Conservation (phyloP, 2,329 filamentous ascomycete species). For the Trichophyton equinum region DNA sequence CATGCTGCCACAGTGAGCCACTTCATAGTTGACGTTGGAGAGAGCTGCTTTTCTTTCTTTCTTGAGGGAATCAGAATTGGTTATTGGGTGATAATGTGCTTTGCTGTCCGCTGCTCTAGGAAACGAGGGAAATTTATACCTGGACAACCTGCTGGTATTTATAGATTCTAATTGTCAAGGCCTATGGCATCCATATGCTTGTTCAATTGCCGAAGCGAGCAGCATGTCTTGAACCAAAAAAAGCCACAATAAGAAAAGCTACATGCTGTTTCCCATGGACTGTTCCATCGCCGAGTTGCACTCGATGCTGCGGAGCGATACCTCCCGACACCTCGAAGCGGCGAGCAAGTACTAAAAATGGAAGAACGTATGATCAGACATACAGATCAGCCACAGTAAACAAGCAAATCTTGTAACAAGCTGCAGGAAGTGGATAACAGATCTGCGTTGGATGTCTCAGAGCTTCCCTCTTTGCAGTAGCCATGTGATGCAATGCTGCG, state of each 20-base stretch:
- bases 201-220: neutral
- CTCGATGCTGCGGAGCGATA: neutral
- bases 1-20: conserved; percentile 4
- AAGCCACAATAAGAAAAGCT: neutral
- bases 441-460: neutral
- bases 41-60: neutral
- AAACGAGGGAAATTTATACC: neutral
- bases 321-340: neutral
- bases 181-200: neutral
- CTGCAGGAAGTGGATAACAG: neutral
- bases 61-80: no score
- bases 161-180: neutral
- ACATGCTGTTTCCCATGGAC: neutral
- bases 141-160: neutral
- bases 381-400: neutral
- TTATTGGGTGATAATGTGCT: neutral
- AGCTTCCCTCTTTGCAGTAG: neutral
- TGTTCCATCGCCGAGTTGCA: conserved; percentile 2
- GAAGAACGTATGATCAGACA: neutral
- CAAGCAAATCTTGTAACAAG: neutral
- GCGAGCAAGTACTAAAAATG: neutral
- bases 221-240: conserved; percentile 1
- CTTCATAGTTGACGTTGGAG: conserved; percentile 8
- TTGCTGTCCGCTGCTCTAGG: neutral
- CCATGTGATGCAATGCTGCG: neutral